phyloP scores from a whole-genome alignment of 768 basidiomycete species.

The Sarcodon sp. region DNA sequence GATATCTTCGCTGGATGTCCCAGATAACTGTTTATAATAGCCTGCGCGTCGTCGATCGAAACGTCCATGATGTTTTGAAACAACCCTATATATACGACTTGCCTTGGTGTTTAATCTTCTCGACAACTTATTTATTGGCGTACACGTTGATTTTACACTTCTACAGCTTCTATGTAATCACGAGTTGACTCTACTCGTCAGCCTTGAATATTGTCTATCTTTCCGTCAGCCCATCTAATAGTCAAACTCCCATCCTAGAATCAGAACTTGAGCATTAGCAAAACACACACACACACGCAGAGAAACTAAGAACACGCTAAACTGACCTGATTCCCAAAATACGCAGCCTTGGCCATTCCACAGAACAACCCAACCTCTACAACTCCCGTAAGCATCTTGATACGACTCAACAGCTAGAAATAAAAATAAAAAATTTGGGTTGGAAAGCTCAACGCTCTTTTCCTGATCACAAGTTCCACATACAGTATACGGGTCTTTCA shows the following conservation, averaged over 20 bases:
- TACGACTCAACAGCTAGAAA: slow-evolving; percentile 59
- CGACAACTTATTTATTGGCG: no score
- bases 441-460: not conserved
- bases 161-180: no score
- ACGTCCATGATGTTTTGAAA: no score
- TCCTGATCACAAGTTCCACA: slow-evolving; percentile 2
- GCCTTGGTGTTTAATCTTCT: no score
- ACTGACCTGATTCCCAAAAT: slow-evolving; percentile 79
- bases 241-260: slow-evolving; percentile 60
- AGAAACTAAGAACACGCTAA: not conserved
- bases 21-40: no score
- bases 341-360: slow-evolving; percentile 86
- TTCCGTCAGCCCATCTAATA: slow-evolving; percentile 37
- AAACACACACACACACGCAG: not conserved
- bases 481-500: slow-evolving; percentile 57
- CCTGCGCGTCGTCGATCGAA: no score
- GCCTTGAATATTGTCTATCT: no score
- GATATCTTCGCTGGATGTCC: no score
- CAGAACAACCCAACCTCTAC: slow-evolving; percentile 99
- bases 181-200: no score
- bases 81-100: no score
- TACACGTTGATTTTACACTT: no score
- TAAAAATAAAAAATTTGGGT: no score
- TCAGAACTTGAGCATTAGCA: not conserved
- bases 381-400: slow-evolving; percentile 94